These are phyloP conservation scores for Fraxinus sp. DNA, from an alignment of 305 asterid species.

Conservation along the genomic window DNA sequence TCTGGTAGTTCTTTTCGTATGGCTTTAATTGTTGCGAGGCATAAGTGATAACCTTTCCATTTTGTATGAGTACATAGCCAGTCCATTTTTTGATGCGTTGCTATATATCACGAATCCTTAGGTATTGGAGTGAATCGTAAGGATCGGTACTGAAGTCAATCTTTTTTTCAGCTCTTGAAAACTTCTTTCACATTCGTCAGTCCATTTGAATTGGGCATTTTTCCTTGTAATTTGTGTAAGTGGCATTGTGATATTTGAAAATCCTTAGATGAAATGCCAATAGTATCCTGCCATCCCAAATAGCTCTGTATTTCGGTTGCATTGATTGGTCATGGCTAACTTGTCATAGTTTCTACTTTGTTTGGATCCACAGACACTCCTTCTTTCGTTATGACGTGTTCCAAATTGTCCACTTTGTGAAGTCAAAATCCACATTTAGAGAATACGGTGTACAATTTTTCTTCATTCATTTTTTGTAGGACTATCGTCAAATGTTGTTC, in stretches of 20 bases:
- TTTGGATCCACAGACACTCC: not conserved
- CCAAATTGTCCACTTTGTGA: not conserved
- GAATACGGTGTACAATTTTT: not conserved
- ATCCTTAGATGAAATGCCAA: not conserved
- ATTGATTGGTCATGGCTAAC: no score
- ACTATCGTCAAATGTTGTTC: not conserved
- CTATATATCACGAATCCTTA: no score
- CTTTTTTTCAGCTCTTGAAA: no score
- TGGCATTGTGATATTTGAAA: no score
- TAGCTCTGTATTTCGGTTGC: no score
- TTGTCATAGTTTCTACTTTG: no score
- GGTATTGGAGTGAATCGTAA: not conserved
- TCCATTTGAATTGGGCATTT: not conserved
- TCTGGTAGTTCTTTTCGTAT: not conserved
- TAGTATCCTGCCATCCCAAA: no score
- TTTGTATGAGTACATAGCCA: not conserved
- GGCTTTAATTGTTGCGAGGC: not conserved
- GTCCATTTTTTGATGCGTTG: not conserved
- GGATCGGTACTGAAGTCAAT: not conserved
- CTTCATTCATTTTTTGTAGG: not conserved
- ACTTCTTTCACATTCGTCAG: not conserved
- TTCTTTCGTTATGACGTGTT: no score
- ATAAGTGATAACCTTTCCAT: not conserved
- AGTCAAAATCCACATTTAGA: not conserved
- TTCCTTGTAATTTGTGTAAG: not conserved